Percentiles rank a stretch among this genome's conserved stretches.
Evolutionary conservation across 148 eudicot species (phyloP).

Genomic region (Suaeda aralocaspica): DNA sequence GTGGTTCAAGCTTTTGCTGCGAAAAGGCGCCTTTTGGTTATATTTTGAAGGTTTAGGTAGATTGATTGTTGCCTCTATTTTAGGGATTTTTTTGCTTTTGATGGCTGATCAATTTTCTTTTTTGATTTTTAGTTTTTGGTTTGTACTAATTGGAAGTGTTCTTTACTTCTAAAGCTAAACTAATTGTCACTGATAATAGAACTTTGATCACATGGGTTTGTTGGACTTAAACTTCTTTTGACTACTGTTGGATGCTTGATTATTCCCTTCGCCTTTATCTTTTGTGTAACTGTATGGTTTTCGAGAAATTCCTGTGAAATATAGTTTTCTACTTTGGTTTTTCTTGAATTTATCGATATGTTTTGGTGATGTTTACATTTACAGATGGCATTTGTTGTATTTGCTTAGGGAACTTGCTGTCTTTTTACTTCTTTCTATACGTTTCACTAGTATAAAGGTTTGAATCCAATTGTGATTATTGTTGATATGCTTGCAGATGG

Average conservation of each 20-base stretch:
- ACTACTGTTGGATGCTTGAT: neutral
- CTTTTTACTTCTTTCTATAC: neutral
- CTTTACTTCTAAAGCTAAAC: constrained; percentile 1
- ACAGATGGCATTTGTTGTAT: neutral
- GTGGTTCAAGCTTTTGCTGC: neutral
- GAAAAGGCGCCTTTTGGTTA: neutral
- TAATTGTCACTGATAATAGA: neutral
- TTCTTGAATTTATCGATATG: neutral
- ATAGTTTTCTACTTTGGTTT: neutral
- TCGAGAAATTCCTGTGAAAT: neutral
- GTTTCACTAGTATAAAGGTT: neutral
- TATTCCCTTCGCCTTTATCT: neutral
- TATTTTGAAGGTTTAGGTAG: neutral
- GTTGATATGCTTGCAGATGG: constrained; percentile 12
- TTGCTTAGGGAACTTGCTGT: neutral
- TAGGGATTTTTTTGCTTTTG: neutral
- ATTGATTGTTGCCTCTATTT: neutral
- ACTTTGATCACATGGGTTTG: constrained; percentile 8
- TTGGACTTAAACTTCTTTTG: neutral
- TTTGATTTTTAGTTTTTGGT: neutral
- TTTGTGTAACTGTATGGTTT: neutral
- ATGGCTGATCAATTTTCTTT: constrained; percentile 1
- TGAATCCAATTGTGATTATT: neutral
- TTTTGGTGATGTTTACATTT: neutral
- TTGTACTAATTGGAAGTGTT: neutral